These are phyloP conservation scores for Fusarium verticillioides DNA, from an alignment of 2,329 filamentous ascomycete species.

Conservation along the genomic window DNA sequence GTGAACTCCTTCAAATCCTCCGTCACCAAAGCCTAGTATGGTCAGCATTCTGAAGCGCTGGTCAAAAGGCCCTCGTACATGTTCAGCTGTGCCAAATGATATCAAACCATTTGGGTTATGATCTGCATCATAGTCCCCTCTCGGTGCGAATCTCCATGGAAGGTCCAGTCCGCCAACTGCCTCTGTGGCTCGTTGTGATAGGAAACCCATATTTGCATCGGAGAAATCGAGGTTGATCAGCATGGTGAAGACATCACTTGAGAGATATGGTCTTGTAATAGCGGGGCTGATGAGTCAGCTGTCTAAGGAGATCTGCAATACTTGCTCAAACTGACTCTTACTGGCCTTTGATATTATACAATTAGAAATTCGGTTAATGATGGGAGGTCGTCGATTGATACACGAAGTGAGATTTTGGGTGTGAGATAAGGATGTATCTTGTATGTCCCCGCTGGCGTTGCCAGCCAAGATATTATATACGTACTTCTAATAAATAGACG, in stretches of 20 bases:
- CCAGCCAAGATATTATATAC: not conserved
- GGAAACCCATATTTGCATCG: constrained; percentile 4
- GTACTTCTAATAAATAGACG: not conserved
- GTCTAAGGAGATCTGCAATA: not conserved
- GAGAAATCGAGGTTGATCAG: constrained; percentile 26
- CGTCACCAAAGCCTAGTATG: constrained; percentile 53
- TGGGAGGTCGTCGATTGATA: not conserved
- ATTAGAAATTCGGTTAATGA: not conserved
- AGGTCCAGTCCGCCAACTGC: constrained; percentile 40
- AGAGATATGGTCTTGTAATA: not conserved
- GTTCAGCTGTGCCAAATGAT: constrained; percentile 62
- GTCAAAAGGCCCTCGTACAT: constrained; percentile 41
- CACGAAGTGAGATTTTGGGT: not conserved
- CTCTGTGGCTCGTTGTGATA: constrained; percentile 43
- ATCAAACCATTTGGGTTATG: constrained; percentile 56
- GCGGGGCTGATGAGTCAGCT: constrained; percentile 35
- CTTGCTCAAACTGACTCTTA: constrained; percentile 1
- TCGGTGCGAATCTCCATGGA: constrained; percentile 50
- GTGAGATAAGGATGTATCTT: not conserved
- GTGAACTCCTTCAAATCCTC: constrained; percentile 46
- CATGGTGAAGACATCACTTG: constrained; percentile 10
- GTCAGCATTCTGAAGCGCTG: not conserved
- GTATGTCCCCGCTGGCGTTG: no score
- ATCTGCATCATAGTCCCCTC: constrained; percentile 51
- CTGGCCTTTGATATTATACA: not conserved